These are phyloP conservation scores for Phytophthora hybrid DNA, from an alignment of 352 stramenopile species.

Conservation along the genomic window DNA sequence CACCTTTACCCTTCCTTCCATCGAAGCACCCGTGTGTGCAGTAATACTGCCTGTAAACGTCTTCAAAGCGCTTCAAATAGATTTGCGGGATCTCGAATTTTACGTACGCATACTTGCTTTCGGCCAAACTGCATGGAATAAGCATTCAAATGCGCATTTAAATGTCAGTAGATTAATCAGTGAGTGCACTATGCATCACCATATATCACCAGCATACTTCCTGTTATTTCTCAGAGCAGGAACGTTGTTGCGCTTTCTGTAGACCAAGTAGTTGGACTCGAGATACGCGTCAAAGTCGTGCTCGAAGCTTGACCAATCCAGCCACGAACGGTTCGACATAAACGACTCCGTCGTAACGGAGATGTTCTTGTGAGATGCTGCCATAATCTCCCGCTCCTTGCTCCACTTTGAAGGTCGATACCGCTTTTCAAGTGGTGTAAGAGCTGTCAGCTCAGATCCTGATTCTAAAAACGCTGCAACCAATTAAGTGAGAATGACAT, in stretches of 20 bases:
- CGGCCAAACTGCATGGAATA: not conserved
- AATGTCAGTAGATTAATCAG: too few relatives aligned
- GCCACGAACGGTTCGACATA: not conserved
- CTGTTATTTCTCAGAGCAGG: not conserved
- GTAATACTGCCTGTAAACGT: conserved; percentile 16
- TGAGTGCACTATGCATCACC: too few relatives aligned
- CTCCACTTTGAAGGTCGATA: conserved; percentile 12
- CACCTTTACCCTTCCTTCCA: conserved; percentile 4
- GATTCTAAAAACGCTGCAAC: not conserved
- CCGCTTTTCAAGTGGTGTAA: not conserved
- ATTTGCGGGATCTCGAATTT: conserved; percentile 4
- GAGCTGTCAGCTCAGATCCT: too few relatives aligned
- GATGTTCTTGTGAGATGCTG: not conserved
- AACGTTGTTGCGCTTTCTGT: conserved; percentile 16
- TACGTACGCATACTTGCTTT: not conserved
- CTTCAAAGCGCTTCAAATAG: not conserved
- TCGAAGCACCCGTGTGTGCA: conserved; percentile 12
- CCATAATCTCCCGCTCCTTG: conserved; percentile 10
- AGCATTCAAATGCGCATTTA: not conserved
- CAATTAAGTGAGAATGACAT: not conserved
- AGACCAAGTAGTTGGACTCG: not conserved
- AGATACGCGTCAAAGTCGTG: conserved; percentile 1
- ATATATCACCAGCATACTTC: not conserved
- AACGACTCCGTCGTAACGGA: not conserved
- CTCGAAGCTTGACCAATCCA: conserved; percentile 1